phyloP scores from a whole-genome alignment of 2,329 filamentous ascomycete species.

The Talaromyces pinophilus region DNA sequence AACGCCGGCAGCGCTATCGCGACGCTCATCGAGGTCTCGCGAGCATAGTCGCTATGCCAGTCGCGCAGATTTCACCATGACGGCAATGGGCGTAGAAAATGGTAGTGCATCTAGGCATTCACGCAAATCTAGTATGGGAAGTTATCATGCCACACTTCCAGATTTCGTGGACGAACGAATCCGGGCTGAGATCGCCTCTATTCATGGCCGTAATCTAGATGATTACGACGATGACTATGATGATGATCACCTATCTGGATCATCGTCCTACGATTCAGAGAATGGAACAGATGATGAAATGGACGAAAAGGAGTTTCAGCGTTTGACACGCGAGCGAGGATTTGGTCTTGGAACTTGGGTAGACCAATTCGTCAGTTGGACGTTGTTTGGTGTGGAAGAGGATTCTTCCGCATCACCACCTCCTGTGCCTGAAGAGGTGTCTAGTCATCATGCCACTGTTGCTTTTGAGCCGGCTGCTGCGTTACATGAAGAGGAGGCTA shows the following conservation, averaged over 20 bases:
- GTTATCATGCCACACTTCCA: constrained; percentile 35
- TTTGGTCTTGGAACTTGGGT: constrained; percentile 60
- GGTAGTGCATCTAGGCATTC: constrained; percentile 3
- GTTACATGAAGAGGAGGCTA: not conserved
- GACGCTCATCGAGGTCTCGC: constrained; percentile 38
- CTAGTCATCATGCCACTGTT: constrained; percentile 20
- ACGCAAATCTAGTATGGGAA: constrained; percentile 26
- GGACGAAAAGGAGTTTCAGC: constrained; percentile 57
- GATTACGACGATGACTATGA: constrained; percentile 28
- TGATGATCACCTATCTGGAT: constrained; percentile 25
- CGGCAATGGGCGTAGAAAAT: constrained; percentile 26
- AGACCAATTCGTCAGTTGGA: constrained; percentile 60
- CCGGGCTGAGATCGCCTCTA: constrained; percentile 41
- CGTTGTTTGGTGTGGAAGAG: constrained; percentile 56
- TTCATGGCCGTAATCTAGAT: constrained; percentile 28
- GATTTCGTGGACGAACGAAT: constrained; percentile 54
- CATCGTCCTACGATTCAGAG: constrained; percentile 32
- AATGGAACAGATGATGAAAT: constrained; percentile 41
- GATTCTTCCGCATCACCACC: constrained; percentile 37
- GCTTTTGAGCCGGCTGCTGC: constrained; percentile 11
- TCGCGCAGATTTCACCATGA: constrained; percentile 41
- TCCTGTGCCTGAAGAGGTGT: constrained; percentile 25
- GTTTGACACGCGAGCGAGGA: constrained; percentile 53
- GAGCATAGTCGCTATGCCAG: constrained; percentile 37
- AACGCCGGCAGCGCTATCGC: constrained; percentile 37